Evolutionary conservation across 2,329 filamentous ascomycete species (phyloP).

Genomic region (Monosporascus sp.): DNA sequence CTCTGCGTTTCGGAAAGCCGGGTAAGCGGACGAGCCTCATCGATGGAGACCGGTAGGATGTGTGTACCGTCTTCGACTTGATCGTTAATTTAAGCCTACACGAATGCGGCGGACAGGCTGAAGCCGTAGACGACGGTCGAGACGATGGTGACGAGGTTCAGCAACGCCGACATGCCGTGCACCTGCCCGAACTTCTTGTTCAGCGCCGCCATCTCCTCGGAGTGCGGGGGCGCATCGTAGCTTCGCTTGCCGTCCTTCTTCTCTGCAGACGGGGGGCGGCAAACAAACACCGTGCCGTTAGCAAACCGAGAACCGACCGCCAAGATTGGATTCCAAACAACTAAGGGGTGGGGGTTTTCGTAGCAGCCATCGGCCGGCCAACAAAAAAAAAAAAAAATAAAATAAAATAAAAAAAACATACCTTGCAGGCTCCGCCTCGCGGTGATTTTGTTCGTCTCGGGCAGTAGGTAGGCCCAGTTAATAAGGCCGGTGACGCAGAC

Average conservation of each 20-base stretch:
- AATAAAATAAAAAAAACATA: slow-evolving; percentile 31
- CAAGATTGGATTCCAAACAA: background rate
- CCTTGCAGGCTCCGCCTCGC: slow-evolving; percentile 72
- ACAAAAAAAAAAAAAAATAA: background rate
- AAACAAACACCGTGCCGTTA: slow-evolving; percentile 5
- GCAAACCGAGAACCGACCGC: slow-evolving; percentile 1
- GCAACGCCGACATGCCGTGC: slow-evolving; percentile 74
- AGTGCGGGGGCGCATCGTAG: slow-evolving; percentile 73
- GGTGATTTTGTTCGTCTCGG: slow-evolving; percentile 70
- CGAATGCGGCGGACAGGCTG: slow-evolving; percentile 59
- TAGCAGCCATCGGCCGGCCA: background rate
- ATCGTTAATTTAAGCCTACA: slow-evolving; percentile 23
- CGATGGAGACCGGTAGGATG: too few relatives aligned
- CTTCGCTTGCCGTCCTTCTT: slow-evolving; percentile 85
- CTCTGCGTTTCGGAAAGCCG: too few relatives aligned
- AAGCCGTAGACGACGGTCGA: slow-evolving; percentile 74
- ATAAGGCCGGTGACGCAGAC: slow-evolving; percentile 65
- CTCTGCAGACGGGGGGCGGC: slow-evolving; percentile 41
- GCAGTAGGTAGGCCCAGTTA: slow-evolving; percentile 69
- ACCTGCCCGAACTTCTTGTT: slow-evolving; percentile 74
- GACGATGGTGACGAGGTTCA: slow-evolving; percentile 69
- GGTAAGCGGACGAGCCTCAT: too few relatives aligned
- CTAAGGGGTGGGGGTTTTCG: background rate
- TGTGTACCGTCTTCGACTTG: too few relatives aligned
- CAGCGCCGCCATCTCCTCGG: slow-evolving; percentile 72